Evolutionary conservation across 1,284 basidiomycete genomes (phyloP).

Genomic region (Irpex sp.): DNA sequence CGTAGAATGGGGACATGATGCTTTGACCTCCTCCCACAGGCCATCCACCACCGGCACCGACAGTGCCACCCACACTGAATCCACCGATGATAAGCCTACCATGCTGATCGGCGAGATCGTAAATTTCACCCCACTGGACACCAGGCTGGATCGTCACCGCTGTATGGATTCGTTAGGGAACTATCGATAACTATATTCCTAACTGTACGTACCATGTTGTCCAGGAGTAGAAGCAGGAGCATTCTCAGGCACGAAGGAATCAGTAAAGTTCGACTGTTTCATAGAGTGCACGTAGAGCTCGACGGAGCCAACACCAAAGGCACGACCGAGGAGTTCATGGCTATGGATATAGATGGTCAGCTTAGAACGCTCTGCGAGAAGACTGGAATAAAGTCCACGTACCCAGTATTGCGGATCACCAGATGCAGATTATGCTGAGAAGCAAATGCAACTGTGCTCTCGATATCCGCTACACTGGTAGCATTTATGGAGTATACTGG

Average conservation of each 20-base stretch:
- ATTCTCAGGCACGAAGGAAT: neutral
- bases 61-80: neutral
- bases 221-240: neutral
- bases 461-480: neutral
- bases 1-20: constrained; percentile 28
- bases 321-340: neutral
- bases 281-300: neutral
- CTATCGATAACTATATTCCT: neutral
- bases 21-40: constrained; percentile 42
- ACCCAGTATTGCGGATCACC: neutral
- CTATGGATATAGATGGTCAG: neutral
- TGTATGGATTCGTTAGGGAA: neutral
- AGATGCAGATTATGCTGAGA: neutral
- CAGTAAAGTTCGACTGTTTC: neutral
- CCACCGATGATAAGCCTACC: neutral
- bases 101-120: neutral
- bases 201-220: neutral
- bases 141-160: neutral
- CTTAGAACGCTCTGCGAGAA: neutral
- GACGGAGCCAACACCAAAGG: neutral
- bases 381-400: neutral
- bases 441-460: neutral
- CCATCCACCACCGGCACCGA: neutral
- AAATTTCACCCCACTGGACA: neutral
- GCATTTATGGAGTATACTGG: neutral